Evolutionary conservation across 345 rosid genomes (phyloP).

Genomic region (Odontarrhena argentea): DNA sequence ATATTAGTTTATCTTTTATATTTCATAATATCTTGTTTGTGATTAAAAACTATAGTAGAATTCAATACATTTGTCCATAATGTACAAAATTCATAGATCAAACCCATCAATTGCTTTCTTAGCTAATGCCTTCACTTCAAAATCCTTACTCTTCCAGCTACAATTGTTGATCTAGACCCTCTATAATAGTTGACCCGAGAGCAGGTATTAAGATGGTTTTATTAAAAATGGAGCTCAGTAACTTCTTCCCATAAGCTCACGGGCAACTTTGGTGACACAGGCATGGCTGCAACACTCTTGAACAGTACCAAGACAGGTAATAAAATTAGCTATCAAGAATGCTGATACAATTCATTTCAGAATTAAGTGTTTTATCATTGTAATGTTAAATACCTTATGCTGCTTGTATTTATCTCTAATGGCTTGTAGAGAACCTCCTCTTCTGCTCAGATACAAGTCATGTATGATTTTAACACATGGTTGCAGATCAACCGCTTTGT

Average conservation of each 20-base stretch:
- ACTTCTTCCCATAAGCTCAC: slow-evolving; percentile 51
- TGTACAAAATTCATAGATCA: neutral
- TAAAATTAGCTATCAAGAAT: neutral
- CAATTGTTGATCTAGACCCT: neutral
- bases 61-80: too few relatives aligned
- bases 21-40: too few relatives aligned
- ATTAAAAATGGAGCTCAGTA: neutral
- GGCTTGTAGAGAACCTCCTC: slow-evolving; percentile 52
- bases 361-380: neutral
- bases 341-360: too few relatives aligned
- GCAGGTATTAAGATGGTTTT: neutral
- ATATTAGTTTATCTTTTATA: too few relatives aligned
- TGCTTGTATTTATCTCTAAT: slow-evolving; percentile 78
- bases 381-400: slow-evolving; percentile 53
- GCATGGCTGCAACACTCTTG: slow-evolving; percentile 60
- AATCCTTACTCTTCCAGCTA: slow-evolving; percentile 22
- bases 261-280: slow-evolving; percentile 62
- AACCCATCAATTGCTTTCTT: neutral
- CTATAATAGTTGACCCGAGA: neutral
- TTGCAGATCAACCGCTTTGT: slow-evolving; percentile 53
- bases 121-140: slow-evolving; percentile 20
- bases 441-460: slow-evolving; percentile 41
- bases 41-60: too few relatives aligned
- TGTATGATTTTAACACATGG: slow-evolving; percentile 31
- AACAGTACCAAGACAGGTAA: slow-evolving; percentile 50